Evolutionary conservation across 2,329 filamentous ascomycete species (phyloP).

Genomic region (Scolecobasidium constrictum): DNA sequence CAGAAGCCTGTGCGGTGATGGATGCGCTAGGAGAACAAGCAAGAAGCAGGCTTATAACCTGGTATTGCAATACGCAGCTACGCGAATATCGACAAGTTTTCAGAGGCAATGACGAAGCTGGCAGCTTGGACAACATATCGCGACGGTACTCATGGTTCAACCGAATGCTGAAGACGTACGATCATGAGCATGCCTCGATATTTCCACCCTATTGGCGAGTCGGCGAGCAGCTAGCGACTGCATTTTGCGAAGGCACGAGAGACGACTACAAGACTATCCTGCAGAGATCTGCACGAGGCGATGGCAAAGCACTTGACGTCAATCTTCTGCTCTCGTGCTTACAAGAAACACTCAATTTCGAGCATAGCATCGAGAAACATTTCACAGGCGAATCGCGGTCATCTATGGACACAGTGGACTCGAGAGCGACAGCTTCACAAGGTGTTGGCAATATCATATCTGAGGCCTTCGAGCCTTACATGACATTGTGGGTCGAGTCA

Average conservation of each 20-base stretch:
- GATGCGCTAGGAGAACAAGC: slow-evolving; percentile 88
- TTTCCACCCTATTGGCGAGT: slow-evolving; percentile 86
- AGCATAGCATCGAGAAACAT: slow-evolving; percentile 76
- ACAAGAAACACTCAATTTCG: slow-evolving; percentile 94
- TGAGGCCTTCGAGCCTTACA: slow-evolving; percentile 91
- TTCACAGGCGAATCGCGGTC: slow-evolving; percentile 62
- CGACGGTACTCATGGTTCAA: slow-evolving; percentile 94
- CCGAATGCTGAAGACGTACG: slow-evolving; percentile 88
- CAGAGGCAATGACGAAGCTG: slow-evolving; percentile 90
- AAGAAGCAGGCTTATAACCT: slow-evolving; percentile 70
- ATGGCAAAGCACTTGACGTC: slow-evolving; percentile 76
- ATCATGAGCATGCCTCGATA: slow-evolving; percentile 80
- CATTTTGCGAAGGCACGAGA: slow-evolving; percentile 89
- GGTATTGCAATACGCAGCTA: slow-evolving; percentile 97
- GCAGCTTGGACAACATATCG: slow-evolving; percentile 91
- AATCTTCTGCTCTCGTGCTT: slow-evolving; percentile 79
- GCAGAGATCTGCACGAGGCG: slow-evolving; percentile 73
- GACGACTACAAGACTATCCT: slow-evolving; percentile 94
- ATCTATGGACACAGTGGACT: slow-evolving; percentile 92
- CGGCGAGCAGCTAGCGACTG: slow-evolving; percentile 77
- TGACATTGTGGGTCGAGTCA: slow-evolving; percentile 93
- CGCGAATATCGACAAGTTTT: slow-evolving; percentile 95
- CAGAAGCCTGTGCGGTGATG: slow-evolving; percentile 87
- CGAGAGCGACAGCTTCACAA: slow-evolving; percentile 61
- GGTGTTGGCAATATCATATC: slow-evolving; percentile 87